These are phyloP conservation scores for Fomes fomentarius DNA, from an alignment of 1,284 basidiomycete genomes.

Conservation along the genomic window DNA sequence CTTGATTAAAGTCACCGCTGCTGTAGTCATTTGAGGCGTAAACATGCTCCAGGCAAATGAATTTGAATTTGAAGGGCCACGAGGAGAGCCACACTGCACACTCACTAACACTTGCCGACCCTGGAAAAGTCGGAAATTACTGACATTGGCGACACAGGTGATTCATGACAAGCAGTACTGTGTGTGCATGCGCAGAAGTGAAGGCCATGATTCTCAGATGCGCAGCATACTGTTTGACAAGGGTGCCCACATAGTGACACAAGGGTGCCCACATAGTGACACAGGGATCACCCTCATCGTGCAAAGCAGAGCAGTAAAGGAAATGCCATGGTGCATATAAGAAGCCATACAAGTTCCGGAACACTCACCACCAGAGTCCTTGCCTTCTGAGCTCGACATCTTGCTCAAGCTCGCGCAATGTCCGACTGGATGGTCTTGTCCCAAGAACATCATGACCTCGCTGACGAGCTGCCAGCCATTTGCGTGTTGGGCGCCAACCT, in stretches of 20 bases:
- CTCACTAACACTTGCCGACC: constrained; percentile 2
- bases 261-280: too few relatives aligned
- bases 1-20: too few relatives aligned
- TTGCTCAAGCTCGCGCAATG: constrained; percentile 38
- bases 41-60: neutral
- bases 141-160: neutral
- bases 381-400: constrained; percentile 41
- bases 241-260: too few relatives aligned
- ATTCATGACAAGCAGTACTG: too few relatives aligned
- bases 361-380: constrained; percentile 37
- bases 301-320: neutral
- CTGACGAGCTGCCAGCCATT: constrained; percentile 28
- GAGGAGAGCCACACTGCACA: neutral
- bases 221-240: too few relatives aligned
- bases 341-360: neutral
- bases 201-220: too few relatives aligned
- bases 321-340: constrained; percentile 8
- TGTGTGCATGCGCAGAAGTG: too few relatives aligned
- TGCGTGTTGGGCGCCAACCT: constrained; percentile 26
- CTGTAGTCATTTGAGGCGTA: too few relatives aligned
- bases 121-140: constrained; percentile 12
- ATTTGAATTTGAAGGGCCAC: neutral
- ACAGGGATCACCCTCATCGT: too few relatives aligned
- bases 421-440: constrained; percentile 42
- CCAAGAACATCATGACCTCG: constrained; percentile 39